Percentiles rank a stretch among this genome's conserved stretches.
Evolutionary conservation across 1,139 yeast species (phyloP).

Genomic region (Saccharomyces hybrid): DNA sequence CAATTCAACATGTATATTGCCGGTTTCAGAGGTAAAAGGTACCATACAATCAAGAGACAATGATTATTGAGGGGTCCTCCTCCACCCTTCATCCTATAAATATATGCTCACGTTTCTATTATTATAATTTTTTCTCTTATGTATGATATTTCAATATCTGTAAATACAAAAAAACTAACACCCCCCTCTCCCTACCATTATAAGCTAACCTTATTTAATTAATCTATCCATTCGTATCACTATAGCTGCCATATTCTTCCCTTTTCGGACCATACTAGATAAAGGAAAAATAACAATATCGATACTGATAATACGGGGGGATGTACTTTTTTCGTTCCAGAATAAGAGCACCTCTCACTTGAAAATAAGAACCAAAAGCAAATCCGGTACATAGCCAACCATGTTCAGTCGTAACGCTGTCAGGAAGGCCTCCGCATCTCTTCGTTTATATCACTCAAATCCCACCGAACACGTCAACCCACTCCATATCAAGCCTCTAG

Average conservation of each 20-base stretch:
- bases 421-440: neutral
- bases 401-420: neutral
- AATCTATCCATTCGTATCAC: neutral
- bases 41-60: slow-evolving; percentile 57
- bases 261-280: neutral
- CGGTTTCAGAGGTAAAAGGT: slow-evolving; percentile 93
- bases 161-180: neutral
- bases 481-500: slow-evolving; percentile 18
- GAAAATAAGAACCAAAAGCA: neutral
- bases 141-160: neutral
- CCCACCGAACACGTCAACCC: slow-evolving; percentile 21
- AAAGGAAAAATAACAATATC: neutral
- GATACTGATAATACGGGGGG: neutral
- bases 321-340: no score
- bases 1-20: slow-evolving; percentile 84
- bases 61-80: neutral
- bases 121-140: neutral
- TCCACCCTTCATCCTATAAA: slow-evolving; percentile 1
- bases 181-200: neutral
- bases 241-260: neutral
- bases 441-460: slow-evolving; percentile 22
- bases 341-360: neutral
- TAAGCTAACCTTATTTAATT: neutral
- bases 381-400: neutral
- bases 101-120: neutral